Evolutionary conservation across 2,329 filamentous ascomycete species (phyloP).

Genomic region (Fusarium liriodendri): DNA sequence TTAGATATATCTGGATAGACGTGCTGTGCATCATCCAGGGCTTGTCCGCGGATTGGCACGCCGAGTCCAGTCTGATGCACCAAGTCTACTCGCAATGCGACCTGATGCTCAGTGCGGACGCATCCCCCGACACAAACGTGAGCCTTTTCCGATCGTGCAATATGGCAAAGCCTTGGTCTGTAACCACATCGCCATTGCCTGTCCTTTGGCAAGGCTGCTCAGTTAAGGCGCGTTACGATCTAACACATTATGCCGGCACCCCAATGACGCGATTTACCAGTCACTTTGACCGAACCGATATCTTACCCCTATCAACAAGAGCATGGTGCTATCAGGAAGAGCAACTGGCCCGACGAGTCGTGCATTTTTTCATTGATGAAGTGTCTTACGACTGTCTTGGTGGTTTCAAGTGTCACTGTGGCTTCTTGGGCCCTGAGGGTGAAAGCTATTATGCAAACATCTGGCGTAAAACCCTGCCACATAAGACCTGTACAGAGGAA

Average conservation of each 20-base stretch:
- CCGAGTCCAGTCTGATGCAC: neutral
- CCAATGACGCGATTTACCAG: too few species aligned
- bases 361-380: neutral
- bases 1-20: neutral
- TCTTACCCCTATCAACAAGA: neutral
- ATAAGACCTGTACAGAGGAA: neutral
- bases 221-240: neutral
- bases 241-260: too few species aligned
- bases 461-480: neutral
- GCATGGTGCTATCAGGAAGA: neutral
- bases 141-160: neutral
- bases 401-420: neutral
- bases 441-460: neutral
- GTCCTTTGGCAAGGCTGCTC: neutral
- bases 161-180: neutral
- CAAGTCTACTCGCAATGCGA: neutral
- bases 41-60: neutral
- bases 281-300: neutral
- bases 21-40: neutral
- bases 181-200: neutral
- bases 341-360: neutral
- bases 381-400: neutral
- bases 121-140: neutral
- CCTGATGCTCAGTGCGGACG: neutral
- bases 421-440: neutral